phyloP scores from a whole-genome alignment of 1,139 yeast species.

The Scheffersomyces segobiensis region DNA sequence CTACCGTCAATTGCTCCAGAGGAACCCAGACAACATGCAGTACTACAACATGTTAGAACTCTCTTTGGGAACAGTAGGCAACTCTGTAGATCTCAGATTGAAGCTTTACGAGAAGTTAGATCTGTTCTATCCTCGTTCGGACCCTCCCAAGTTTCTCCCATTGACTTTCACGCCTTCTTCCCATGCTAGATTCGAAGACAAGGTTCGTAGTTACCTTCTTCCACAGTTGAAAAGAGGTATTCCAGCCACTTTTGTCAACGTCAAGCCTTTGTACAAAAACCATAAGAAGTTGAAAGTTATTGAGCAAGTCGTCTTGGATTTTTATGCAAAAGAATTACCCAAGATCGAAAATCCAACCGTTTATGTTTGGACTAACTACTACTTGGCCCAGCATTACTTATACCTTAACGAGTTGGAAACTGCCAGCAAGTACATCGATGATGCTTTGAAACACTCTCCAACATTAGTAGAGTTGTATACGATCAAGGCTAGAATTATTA shows the following conservation, averaged over 20 bases:
- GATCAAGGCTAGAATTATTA: constrained; percentile 76
- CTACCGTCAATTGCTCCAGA: constrained; percentile 70
- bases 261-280: constrained; percentile 74
- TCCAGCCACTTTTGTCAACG: constrained; percentile 85
- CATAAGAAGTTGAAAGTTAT: constrained; percentile 48
- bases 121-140: constrained; percentile 77
- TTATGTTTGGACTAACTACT: constrained; percentile 75
- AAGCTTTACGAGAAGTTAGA: constrained; percentile 64
- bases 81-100: constrained; percentile 40
- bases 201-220: constrained; percentile 53
- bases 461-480: constrained; percentile 81
- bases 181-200: constrained; percentile 41
- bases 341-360: constrained; percentile 47
- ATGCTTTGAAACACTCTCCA: constrained; percentile 74
- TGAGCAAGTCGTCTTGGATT: constrained; percentile 55
- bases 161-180: constrained; percentile 68
- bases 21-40: constrained; percentile 78
- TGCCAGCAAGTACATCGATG: constrained; percentile 59
- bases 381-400: constrained; percentile 78
- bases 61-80: constrained; percentile 49
- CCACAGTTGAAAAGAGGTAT: constrained; percentile 75
- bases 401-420: constrained; percentile 48
- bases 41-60: constrained; percentile 70
- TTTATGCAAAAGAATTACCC: constrained; percentile 31
- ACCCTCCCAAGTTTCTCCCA: constrained; percentile 78